These are phyloP conservation scores for Lactifluus rugatus DNA, from an alignment of 768 basidiomycete genomes.

Conservation along the genomic window DNA sequence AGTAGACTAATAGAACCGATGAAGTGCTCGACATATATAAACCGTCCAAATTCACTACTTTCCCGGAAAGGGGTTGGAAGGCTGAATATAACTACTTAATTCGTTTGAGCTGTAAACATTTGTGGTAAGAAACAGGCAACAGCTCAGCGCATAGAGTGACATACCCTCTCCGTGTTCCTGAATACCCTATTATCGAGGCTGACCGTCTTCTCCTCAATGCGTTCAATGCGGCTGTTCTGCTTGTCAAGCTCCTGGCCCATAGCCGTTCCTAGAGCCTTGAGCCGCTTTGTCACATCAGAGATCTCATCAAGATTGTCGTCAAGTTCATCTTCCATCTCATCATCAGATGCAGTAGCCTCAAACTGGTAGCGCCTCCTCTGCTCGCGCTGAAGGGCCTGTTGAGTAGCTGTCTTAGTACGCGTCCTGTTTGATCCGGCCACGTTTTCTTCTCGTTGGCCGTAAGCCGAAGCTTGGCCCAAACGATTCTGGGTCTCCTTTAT, in stretches of 20 bases:
- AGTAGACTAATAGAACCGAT: not conserved
- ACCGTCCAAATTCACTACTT: not conserved
- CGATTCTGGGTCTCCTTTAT: conserved; percentile 82
- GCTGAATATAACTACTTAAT: conserved; percentile 25
- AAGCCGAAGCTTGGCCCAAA: conserved; percentile 62
- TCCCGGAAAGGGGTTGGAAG: not conserved
- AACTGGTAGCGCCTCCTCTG: conserved; percentile 83
- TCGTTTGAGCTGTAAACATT: conserved; percentile 27
- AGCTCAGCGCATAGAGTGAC: conserved; percentile 14
- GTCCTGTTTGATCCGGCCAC: conserved; percentile 31
- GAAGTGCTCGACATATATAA: not conserved
- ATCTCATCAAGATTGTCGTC: conserved; percentile 90
- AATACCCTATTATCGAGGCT: conserved; percentile 64
- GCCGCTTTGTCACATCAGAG: conserved; percentile 58
- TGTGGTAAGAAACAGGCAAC: conserved; percentile 1
- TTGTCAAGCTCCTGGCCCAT: conserved; percentile 84
- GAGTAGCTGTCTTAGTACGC: conserved; percentile 40
- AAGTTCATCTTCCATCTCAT: conserved; percentile 90
- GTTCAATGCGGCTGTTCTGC: conserved; percentile 74
- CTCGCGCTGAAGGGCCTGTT: conserved; percentile 49
- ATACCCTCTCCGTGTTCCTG: conserved; percentile 74
- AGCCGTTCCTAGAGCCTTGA: conserved; percentile 69
- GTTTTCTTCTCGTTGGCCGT: conserved; percentile 41
- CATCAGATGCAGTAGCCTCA: conserved; percentile 82
- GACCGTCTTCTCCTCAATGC: conserved; percentile 71